Conservation (phyloP, 495 filamentous ascomycete species). For the Xylaria scruposa region DNA sequence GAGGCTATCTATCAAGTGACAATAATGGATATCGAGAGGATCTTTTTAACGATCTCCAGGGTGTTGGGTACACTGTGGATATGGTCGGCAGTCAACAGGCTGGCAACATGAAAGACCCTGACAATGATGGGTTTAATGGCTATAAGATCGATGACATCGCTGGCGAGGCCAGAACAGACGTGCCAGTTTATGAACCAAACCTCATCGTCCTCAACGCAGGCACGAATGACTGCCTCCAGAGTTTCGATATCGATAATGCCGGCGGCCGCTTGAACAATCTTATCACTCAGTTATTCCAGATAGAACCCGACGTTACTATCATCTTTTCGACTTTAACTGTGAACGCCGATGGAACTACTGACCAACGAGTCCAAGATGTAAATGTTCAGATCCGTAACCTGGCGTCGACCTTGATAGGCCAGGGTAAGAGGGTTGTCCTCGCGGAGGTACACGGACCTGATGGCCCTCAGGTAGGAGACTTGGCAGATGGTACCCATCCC, state of each 20-base stretch:
- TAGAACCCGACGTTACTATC: neutral
- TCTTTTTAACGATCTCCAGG: neutral
- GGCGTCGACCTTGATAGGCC: neutral
- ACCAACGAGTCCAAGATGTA: neutral
- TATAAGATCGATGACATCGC: neutral
- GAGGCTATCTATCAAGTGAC: neutral
- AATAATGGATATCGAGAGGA: neutral
- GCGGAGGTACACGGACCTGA: slow-evolving; percentile 55
- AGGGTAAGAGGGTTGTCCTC: slow-evolving; percentile 47
- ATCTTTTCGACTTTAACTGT: neutral
- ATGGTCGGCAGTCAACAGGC: neutral
- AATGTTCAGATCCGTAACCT: neutral
- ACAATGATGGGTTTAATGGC: neutral
- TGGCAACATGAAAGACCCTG: neutral
- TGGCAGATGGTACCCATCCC: slow-evolving; percentile 59
- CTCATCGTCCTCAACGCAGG: neutral
- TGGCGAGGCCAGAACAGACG: neutral
- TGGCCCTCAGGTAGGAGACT: slow-evolving; percentile 41
- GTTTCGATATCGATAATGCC: neutral
- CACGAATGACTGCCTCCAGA: neutral
- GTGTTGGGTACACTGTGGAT: neutral
- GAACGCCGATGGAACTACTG: neutral
- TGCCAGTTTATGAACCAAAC: neutral
- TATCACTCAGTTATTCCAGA: neutral
- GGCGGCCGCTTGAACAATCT: neutral